These are phyloP conservation scores for Penicillium silybi DNA, from an alignment of 495 filamentous ascomycete genomes.

Conservation along the genomic window DNA sequence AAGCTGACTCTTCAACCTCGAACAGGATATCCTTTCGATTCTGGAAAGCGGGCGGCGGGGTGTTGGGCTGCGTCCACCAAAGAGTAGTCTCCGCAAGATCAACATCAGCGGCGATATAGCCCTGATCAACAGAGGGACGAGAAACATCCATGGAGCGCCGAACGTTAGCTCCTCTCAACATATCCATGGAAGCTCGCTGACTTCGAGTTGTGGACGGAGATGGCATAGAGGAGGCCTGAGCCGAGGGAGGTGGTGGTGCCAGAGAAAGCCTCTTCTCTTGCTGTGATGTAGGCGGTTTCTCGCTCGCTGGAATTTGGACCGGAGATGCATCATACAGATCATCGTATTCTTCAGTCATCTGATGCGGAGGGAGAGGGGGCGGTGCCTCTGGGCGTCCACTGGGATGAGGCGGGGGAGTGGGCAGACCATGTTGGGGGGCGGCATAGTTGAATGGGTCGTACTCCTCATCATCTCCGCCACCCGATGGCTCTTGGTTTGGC, in stretches of 20 bases:
- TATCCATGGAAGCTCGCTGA: conserved; percentile 66
- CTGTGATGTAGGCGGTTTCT: conserved; percentile 42
- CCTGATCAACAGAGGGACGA: conserved; percentile 64
- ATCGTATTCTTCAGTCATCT: conserved; percentile 38
- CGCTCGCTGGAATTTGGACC: conserved; percentile 40
- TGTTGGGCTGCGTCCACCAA: conserved; percentile 78
- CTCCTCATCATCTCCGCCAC: conserved; percentile 58
- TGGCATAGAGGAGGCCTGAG: conserved; percentile 36
- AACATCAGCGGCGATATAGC: conserved; percentile 81
- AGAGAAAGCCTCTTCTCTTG: conserved; percentile 27
- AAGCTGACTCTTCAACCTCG: conserved; percentile 74
- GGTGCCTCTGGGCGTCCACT: conserved; percentile 26
- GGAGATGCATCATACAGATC: conserved; percentile 53
- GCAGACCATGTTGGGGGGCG: conserved; percentile 40
- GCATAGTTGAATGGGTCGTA: conserved; percentile 73
- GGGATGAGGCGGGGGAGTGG: conserved; percentile 16
- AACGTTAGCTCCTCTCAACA: conserved; percentile 46
- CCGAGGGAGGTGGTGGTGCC: conserved; percentile 27
- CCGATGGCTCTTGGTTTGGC: conserved; percentile 38
- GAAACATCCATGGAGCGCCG: conserved; percentile 72
- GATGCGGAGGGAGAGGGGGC: conserved; percentile 29
- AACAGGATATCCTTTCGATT: conserved; percentile 77
- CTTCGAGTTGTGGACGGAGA: conserved; percentile 42
- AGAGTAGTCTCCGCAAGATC: conserved; percentile 66
- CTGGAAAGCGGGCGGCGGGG: conserved; percentile 75